Percentiles rank a stretch among this genome's conserved stretches.
These are phyloP conservation scores for Sclerotinia glacialis DNA, from an alignment of 2,329 filamentous ascomycete species.

Conservation along the genomic window DNA sequence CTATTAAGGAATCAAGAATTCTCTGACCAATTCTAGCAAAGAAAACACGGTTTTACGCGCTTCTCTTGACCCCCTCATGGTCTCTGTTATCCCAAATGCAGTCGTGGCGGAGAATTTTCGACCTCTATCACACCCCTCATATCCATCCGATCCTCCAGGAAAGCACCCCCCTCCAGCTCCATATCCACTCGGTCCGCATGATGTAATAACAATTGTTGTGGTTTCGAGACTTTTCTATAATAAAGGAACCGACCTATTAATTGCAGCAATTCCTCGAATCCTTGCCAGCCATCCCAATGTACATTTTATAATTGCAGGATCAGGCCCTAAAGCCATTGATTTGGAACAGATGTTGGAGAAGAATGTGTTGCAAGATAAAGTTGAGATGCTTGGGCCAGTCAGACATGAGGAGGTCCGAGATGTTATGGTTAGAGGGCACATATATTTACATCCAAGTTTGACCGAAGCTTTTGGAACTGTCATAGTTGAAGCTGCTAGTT, in stretches of 20 bases:
- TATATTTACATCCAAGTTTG: conserved; percentile 91
- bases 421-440: conserved; percentile 95
- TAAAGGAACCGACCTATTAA: conserved; percentile 96
- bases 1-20: background rate
- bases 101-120: conserved; percentile 95
- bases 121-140: conserved; percentile 57
- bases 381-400: conserved; percentile 87
- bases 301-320: conserved; percentile 93
- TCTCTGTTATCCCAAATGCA: conserved; percentile 96
- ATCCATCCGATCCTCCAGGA: conserved; percentile 41
- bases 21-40: conserved; percentile 59
- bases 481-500: conserved; percentile 94
- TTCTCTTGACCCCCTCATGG: conserved; percentile 92
- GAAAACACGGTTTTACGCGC: conserved; percentile 96
- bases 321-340: conserved; percentile 94
- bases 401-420: conserved; percentile 95
- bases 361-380: conserved; percentile 87
- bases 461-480: conserved; percentile 98
- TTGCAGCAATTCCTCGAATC: conserved; percentile 90
- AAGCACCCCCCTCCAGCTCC: conserved; percentile 48
- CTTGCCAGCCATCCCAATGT: conserved; percentile 87
- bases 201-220: conserved; percentile 92
- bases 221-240: conserved; percentile 98
- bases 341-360: conserved; percentile 97
- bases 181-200: conserved; percentile 72